Evolutionary conservation across 169 alveolate species (phyloP).

Genomic region (Eimeria sp.): DNA sequence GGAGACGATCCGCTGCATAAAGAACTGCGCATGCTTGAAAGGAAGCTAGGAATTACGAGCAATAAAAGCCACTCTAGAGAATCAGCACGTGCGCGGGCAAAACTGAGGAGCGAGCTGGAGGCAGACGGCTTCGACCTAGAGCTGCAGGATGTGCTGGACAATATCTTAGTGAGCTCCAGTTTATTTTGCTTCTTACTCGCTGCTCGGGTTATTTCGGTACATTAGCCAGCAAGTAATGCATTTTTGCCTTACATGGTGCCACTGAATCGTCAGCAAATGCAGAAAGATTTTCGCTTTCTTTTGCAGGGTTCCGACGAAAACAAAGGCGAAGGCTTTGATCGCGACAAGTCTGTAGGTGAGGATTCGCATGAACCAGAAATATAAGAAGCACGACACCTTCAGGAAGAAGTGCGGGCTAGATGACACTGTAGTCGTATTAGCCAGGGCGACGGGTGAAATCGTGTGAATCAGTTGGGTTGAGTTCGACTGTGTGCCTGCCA

Average conservation of each 20-base stretch:
- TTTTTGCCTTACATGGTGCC: background rate
- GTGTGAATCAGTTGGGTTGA: background rate
- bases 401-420: background rate
- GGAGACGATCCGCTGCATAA: slow-evolving; percentile 32
- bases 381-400: background rate
- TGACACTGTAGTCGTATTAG: background rate
- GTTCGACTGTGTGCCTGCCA: background rate
- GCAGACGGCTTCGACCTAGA: slow-evolving; percentile 76
- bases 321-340: background rate
- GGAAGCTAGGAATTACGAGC: slow-evolving; percentile 10
- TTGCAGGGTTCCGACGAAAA: background rate
- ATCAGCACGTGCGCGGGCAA: slow-evolving; percentile 3
- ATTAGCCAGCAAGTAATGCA: background rate
- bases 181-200: background rate
- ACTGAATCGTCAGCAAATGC: background rate
- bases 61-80: background rate
- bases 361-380: background rate
- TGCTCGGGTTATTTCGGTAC: background rate
- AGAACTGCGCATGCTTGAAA: slow-evolving; percentile 50
- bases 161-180: slow-evolving; percentile 42
- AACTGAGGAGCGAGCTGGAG: slow-evolving; percentile 62
- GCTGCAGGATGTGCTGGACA: slow-evolving; percentile 75
- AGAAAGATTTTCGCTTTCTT: background rate
- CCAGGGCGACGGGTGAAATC: background rate
- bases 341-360: background rate